Percentiles rank a stretch among this genome's conserved stretches.
Evolutionary conservation across 192 early-diverging fungal species (phyloP).

Genomic region (Coemansia sp.): DNA sequence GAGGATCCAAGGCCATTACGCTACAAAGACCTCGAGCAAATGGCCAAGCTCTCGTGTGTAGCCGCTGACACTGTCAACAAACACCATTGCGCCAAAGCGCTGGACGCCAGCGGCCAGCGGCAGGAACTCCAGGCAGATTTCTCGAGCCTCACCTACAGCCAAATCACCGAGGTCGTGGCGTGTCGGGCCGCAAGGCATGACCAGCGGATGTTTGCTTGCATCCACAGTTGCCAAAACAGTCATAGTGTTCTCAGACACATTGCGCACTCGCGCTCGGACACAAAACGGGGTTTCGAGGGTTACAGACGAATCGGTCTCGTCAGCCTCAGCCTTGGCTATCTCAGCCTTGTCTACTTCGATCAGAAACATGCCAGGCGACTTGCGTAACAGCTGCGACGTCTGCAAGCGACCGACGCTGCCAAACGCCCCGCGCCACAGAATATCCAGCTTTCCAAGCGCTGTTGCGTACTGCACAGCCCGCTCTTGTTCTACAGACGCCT

Average conservation of each 20-base stretch:
- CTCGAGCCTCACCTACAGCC: slow-evolving; percentile 56
- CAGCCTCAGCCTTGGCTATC: slow-evolving; percentile 5
- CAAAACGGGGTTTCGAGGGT: slow-evolving; percentile 37
- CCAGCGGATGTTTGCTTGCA: slow-evolving; percentile 28
- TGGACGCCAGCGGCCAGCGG: slow-evolving; percentile 82
- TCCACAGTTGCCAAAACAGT: slow-evolving; percentile 21
- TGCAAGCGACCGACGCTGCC: slow-evolving; percentile 88
- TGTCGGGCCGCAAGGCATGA: slow-evolving; percentile 39
- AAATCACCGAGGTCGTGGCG: slow-evolving; percentile 61
- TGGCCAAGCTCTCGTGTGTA: slow-evolving; percentile 76
- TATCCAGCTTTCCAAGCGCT: slow-evolving; percentile 90
- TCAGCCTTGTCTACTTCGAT: slow-evolving; percentile 30
- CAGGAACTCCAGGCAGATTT: slow-evolving; percentile 76
- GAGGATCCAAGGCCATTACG: not conserved
- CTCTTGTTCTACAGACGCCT: slow-evolving; percentile 36
- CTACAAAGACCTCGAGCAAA: slow-evolving; percentile 72
- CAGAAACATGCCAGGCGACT: slow-evolving; percentile 63
- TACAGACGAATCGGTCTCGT: not conserved
- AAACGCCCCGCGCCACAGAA: slow-evolving; percentile 89
- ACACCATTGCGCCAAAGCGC: slow-evolving; percentile 74
- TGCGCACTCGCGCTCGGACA: slow-evolving; percentile 33
- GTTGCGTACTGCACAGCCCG: slow-evolving; percentile 63
- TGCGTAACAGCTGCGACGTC: slow-evolving; percentile 87
- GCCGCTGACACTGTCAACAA: slow-evolving; percentile 70
- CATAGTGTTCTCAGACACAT: slow-evolving; percentile 44